Base-by-base conservation (phyloP, 2,329 filamentous ascomycete genomes). In the Aspergillus hiratsukae region DNA sequence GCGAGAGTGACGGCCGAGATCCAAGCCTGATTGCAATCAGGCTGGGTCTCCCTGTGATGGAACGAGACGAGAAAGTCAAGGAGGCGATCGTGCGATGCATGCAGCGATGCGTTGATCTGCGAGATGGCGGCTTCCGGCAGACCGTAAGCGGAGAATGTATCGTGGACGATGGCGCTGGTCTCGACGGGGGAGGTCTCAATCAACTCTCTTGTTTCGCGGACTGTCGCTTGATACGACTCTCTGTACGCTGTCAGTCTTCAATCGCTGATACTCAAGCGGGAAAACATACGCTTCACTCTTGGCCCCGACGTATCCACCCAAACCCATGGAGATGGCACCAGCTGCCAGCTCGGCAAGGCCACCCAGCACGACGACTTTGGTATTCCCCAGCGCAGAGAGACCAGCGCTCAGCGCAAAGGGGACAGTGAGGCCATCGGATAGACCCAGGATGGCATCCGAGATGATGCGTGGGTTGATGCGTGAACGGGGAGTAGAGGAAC, bases 381-480 rank as follows among this genome's bases (percentile, higher is more conserved):
- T 85, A 66, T 83, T 78, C 37, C 85, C 85, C 25, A 88, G 77
- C 4, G 75, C 76, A 4, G 70, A 75, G 54, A 92, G 80, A 28
- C 89, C 89, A 0, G 89, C 88, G 0, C 87, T 90, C 53, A 92
- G 76, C 9, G 89, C 89, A 61, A 92, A 92, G 1, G 89, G 89
- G 0, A 92, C 89, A 0, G 89, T 92, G 59, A 92, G 77, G 3
- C 89, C 89, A 68, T 92, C 89, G 1, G 88, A 87, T 63, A 91
- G 85, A 37, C 89, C 89, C 58, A 91, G 85, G 59, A 89, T 90
- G 58, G 86, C 80, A 72, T 90, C 79, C 3, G 79, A 78, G 48
- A 81, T 71, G 48, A 79, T 75, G 21, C 78, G 73, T 6, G 75
- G 71, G 59, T 76, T 74, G 56, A 76, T 67, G 28, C 72, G 70